Conservation (phyloP, 371 early-diverging fungal genomes). For the Thermomucor indicae-seudaticae region DNA sequence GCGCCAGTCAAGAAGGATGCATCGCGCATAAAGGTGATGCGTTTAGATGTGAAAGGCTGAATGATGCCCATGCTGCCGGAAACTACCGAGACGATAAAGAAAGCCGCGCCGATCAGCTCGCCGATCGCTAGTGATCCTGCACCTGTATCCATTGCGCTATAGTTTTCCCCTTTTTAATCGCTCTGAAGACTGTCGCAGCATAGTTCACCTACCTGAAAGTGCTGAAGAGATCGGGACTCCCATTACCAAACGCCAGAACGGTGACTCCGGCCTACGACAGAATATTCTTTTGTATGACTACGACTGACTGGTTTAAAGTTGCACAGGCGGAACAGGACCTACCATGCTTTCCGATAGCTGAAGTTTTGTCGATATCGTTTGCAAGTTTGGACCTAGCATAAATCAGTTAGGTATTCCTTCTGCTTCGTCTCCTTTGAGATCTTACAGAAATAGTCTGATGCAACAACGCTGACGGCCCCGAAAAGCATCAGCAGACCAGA, state of each 20-base stretch:
- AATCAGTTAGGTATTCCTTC: not conserved
- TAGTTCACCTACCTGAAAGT: conserved; percentile 50
- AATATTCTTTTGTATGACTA: conserved; percentile 5
- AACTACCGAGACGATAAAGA: conserved; percentile 72
- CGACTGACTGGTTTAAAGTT: conserved; percentile 3
- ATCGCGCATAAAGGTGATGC: conserved; percentile 68
- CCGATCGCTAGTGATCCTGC: conserved; percentile 78
- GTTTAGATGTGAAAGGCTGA: conserved; percentile 58
- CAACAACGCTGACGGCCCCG: conserved; percentile 62
- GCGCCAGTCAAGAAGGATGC: conserved; percentile 67
- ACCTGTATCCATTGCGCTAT: conserved; percentile 66
- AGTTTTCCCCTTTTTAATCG: not conserved
- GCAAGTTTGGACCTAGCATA: conserved; percentile 19
- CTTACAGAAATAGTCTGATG: conserved; percentile 71
- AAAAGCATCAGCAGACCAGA: conserved; percentile 40
- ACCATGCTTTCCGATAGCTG: conserved; percentile 68
- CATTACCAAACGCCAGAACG: conserved; percentile 83
- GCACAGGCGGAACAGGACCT: conserved; percentile 2
- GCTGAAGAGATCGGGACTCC: conserved; percentile 77
- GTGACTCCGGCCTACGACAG: conserved; percentile 77
- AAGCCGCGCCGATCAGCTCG: conserved; percentile 77
- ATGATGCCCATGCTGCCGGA: conserved; percentile 72
- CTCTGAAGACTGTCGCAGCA: not conserved
- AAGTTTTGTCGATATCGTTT: conserved; percentile 23
- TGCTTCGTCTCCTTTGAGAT: not conserved